phyloP scores from a whole-genome alignment of 768 basidiomycete genomes.

The Collybia nuda region DNA sequence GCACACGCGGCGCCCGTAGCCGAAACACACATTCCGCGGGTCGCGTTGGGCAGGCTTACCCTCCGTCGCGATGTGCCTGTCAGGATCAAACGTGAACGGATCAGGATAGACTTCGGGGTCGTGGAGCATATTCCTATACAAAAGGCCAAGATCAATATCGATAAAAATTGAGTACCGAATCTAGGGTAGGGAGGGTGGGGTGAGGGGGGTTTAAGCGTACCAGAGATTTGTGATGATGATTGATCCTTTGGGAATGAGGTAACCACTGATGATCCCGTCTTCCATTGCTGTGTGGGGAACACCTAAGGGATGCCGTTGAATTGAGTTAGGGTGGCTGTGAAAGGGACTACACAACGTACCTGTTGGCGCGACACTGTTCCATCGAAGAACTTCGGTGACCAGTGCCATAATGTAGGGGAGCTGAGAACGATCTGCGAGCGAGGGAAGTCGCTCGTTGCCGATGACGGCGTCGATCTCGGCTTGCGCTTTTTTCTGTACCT shows the following conservation, averaged over 20 bases:
- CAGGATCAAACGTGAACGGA: constrained; percentile 48
- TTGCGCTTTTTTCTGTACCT: constrained; percentile 52
- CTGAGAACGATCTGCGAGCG: constrained; percentile 35
- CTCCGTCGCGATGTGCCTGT: constrained; percentile 35
- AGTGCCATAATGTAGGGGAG: constrained; percentile 51
- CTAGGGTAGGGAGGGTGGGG: not conserved
- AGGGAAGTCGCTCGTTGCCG: constrained; percentile 35
- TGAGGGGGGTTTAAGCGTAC: constrained; percentile 20
- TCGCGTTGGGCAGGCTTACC: constrained; percentile 33
- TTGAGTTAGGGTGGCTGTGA: not conserved
- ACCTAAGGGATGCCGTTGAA: constrained; percentile 21
- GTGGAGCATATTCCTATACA: constrained; percentile 51
- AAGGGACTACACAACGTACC: not conserved
- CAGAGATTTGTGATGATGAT: constrained; percentile 48
- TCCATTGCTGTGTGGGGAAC: constrained; percentile 45
- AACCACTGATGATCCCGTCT: constrained; percentile 41
- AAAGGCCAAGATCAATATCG: no score
- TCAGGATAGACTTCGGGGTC: constrained; percentile 49
- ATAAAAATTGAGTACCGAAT: not conserved
- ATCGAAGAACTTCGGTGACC: constrained; percentile 47
- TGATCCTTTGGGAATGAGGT: constrained; percentile 47
- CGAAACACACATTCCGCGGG: constrained; percentile 43
- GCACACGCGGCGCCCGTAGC: constrained; percentile 47
- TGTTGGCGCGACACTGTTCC: constrained; percentile 45
- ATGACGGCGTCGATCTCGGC: constrained; percentile 48